These are phyloP conservation scores for Sphagnurus paluster DNA, from an alignment of 1,284 basidiomycete species.

Conservation along the genomic window DNA sequence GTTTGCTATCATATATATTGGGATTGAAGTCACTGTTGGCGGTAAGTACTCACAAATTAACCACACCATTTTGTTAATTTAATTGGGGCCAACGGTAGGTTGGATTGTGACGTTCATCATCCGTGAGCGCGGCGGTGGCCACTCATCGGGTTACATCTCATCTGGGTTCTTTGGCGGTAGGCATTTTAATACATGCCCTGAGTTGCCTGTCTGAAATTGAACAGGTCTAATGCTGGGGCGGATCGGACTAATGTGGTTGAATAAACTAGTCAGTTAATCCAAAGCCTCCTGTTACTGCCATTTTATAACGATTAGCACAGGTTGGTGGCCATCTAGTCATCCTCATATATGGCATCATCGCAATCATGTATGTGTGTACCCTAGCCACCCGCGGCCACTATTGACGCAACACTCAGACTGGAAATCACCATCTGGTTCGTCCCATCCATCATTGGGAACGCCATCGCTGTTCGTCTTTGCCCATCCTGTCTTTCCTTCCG, in stretches of 20 bases:
- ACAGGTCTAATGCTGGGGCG: conserved; percentile 47
- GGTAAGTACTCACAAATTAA: conserved; percentile 31
- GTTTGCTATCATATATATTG: conserved; percentile 65
- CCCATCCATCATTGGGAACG: conserved; percentile 51
- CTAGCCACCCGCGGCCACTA: conserved; percentile 4
- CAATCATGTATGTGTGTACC: conserved; percentile 34
- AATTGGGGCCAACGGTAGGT: too few species aligned
- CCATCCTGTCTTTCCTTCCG: not conserved
- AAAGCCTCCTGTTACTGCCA: conserved; percentile 15
- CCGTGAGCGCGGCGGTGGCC: conserved; percentile 34
- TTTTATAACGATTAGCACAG: conserved; percentile 20
- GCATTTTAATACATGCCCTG: not conserved
- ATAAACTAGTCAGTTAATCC: conserved; percentile 39
- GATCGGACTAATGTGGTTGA: conserved; percentile 48
- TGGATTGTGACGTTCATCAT: conserved; percentile 53
- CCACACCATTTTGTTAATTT: not conserved
- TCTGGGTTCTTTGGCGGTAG: conserved; percentile 41
- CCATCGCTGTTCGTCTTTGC: conserved; percentile 34
- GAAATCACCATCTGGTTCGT: conserved; percentile 63
- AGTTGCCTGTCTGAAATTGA: not conserved
- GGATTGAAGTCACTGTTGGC: conserved; percentile 65
- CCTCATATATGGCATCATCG: conserved; percentile 26
- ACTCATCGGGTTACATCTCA: conserved; percentile 37
- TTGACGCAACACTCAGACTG: conserved; percentile 27
- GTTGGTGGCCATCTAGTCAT: conserved; percentile 29